Evolutionary conservation across 768 basidiomycete species (phyloP), one percentile per base, ranked within the genome.

Genomic region (Tulasnella sp.): DNA sequence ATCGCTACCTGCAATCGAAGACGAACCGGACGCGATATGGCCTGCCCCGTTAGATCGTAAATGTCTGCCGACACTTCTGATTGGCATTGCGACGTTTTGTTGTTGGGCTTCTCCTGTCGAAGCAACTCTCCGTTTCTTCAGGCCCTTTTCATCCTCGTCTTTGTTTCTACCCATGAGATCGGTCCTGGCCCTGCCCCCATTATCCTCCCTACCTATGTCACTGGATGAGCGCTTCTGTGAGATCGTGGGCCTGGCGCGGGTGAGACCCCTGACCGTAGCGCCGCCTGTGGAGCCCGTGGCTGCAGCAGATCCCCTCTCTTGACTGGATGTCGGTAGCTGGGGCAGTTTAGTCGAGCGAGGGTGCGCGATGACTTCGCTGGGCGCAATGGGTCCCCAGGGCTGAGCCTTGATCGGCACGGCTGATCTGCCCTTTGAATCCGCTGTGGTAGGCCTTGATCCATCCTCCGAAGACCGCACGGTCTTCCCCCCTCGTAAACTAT

Each of bases 191-290:
- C 24, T n/a, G 34, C 8, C 8, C 34, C 52, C 1, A 24, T 31
- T 12, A 10, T 41, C 52, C 21, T 53, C 42, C 24, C 52, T 27
- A 38, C 34, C 52, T 38, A 53, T 22, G 22, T 53, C n/a, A 12
- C 42, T 29, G 7, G 41, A 56, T 22, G 41, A 56, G 29, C 54
- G 41, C 42, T 56, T 56, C 7, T 56, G 54, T 3, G 54, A 38
- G 42, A 46, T 43, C 42, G 31, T 19, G 7, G 54, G 44, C 43
- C 31, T 43, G 9, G 54, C 8, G 1, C 54, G 54, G 8, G 43
- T 56, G 22, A 31, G n/a, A 43, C 29, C 21, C 1, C 11, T 21
- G 22, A 24, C 21, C 34, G 53, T 24, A 3, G 19, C 10, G 22
- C 17, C 21, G n/a, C 41, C 53, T 15, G 53, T 42, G 3, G 53